Evolutionary conservation across 495 filamentous ascomycete genomes (phyloP).

Genomic region (Penicillium angulare): DNA sequence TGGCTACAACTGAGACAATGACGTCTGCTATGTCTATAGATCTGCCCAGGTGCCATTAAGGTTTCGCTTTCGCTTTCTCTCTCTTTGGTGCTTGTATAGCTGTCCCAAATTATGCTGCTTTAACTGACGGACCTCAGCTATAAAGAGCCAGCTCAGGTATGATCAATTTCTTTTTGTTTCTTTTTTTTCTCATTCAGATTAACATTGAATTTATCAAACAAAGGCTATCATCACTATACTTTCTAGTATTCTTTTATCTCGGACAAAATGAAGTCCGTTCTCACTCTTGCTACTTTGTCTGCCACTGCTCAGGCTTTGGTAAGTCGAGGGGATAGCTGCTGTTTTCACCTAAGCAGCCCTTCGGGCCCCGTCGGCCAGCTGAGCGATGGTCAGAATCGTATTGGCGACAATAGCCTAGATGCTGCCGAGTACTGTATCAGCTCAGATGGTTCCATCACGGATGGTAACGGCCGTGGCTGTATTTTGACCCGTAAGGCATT

Average conservation of each 20-base stretch:
- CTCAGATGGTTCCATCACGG: constrained; percentile 47
- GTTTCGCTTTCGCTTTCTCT: too few relatives aligned
- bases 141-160: too few relatives aligned
- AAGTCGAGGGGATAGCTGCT: constrained; percentile 39
- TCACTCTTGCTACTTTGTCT: constrained; percentile 35
- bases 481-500: constrained; percentile 54
- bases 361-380: constrained; percentile 53
- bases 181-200: too few relatives aligned
- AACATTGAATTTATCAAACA: too few relatives aligned
- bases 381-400: constrained; percentile 53
- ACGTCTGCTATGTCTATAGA: too few relatives aligned
- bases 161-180: too few relatives aligned
- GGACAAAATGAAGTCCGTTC: constrained; percentile 31
- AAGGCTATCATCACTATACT: too few relatives aligned
- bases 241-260: neutral
- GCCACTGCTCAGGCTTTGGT: constrained; percentile 41
- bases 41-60: too few relatives aligned
- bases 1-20: too few relatives aligned
- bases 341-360: constrained; percentile 49
- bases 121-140: too few relatives aligned
- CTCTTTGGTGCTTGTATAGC: too few relatives aligned
- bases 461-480: constrained; percentile 53
- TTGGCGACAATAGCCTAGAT: constrained; percentile 40
- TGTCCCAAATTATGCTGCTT: too few relatives aligned
- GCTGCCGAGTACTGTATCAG: constrained; percentile 44